Conservation (phyloP, 2,329 filamentous ascomycete genomes). For the Fusarium solani-melongenae region DNA sequence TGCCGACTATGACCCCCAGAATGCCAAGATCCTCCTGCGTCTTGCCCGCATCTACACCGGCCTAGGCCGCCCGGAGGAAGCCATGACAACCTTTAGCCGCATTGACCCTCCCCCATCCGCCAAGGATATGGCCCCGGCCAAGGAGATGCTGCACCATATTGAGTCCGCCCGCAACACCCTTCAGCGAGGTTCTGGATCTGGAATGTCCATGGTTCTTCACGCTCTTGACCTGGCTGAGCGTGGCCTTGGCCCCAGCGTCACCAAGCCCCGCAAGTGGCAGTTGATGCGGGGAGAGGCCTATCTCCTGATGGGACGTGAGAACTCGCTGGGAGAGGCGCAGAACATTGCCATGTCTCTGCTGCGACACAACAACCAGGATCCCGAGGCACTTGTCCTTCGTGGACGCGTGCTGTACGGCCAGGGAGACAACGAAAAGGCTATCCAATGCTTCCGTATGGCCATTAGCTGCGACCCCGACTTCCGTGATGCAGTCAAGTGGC, state of each 20-base stretch:
- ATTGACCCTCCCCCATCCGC: constrained; percentile 84
- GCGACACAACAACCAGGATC: constrained; percentile 88
- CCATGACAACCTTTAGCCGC: constrained; percentile 81
- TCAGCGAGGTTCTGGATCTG: constrained; percentile 77
- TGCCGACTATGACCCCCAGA: constrained; percentile 84
- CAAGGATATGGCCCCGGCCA: constrained; percentile 86
- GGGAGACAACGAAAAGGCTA: constrained; percentile 94
- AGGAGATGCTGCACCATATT: constrained; percentile 86
- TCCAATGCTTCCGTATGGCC: constrained; percentile 91
- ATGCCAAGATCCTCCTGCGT: constrained; percentile 88
- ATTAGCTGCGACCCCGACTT: constrained; percentile 92
- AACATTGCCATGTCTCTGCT: constrained; percentile 91
- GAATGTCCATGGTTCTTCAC: constrained; percentile 91
- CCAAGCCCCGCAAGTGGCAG: constrained; percentile 91
- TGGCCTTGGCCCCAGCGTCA: constrained; percentile 78
- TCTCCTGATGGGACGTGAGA: constrained; percentile 90
- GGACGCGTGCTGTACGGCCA: constrained; percentile 89
- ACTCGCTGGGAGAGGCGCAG: constrained; percentile 90
- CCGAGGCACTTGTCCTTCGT: constrained; percentile 90
- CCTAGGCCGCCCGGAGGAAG: constrained; percentile 87
- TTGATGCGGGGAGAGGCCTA: constrained; percentile 92
- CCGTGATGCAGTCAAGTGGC: constrained; percentile 86
- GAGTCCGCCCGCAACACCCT: constrained; percentile 82
- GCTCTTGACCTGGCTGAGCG: constrained; percentile 91
- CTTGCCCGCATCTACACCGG: constrained; percentile 90